These are phyloP conservation scores for Crithidia thermophila DNA, from an alignment of 208 protist species.

Conservation along the genomic window DNA sequence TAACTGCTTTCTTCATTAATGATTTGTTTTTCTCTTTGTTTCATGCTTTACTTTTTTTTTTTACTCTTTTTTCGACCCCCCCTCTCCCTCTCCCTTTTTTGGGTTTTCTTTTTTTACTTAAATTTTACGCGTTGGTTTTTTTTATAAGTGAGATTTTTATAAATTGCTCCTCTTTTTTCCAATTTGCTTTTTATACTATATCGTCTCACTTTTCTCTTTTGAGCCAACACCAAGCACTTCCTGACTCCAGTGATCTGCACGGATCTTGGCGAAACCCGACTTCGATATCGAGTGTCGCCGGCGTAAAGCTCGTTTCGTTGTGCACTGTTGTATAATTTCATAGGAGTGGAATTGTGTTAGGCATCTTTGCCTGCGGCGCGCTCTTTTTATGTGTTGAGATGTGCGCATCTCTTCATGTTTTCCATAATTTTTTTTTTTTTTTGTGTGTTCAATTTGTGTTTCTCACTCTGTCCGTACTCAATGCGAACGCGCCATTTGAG, in stretches of 20 bases:
- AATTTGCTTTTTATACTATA: not conserved
- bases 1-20: not conserved
- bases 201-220: constrained; percentile 4
- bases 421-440: constrained; percentile 6
- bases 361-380: not conserved
- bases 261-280: not conserved
- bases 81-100: constrained; percentile 3
- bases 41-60: constrained; percentile 7
- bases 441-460: not conserved
- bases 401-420: not conserved
- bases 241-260: not conserved
- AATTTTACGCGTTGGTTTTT: not conserved
- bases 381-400: constrained; percentile 3
- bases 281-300: not conserved
- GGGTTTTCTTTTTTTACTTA: not conserved
- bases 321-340: not conserved
- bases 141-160: not conserved
- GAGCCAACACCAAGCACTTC: not conserved
- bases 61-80: constrained; percentile 11
- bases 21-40: constrained; percentile 6
- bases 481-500: too few species aligned
- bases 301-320: not conserved
- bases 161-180: not conserved
- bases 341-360: not conserved
- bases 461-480: not conserved